Evolutionary conservation across 805 yeast species (phyloP).

Genomic region (Spencermartinsiella europaea): DNA sequence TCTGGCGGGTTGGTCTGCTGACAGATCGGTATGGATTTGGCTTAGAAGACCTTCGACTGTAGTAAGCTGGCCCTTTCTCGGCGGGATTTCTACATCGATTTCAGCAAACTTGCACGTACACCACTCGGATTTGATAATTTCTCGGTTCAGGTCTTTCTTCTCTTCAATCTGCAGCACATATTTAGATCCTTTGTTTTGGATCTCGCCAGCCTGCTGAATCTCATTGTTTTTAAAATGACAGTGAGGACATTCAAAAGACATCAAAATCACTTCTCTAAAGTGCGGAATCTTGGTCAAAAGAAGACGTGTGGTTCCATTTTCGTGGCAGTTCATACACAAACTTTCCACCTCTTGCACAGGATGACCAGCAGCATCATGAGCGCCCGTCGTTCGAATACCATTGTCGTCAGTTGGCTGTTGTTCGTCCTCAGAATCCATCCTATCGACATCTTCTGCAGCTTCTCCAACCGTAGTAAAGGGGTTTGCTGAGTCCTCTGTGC

Average conservation of each 20-base stretch:
- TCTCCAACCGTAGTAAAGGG: conserved; percentile 41
- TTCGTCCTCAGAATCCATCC: neutral
- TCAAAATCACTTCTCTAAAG: conserved; percentile 82
- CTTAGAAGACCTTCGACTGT: conserved; percentile 83
- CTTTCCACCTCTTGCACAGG: conserved; percentile 96
- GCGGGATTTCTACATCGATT: conserved; percentile 90
- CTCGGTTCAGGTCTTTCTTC: conserved; percentile 75
- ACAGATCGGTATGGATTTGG: conserved; percentile 79
- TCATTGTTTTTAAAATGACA: conserved; percentile 89
- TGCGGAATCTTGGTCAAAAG: conserved; percentile 85
- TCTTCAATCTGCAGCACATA: conserved; percentile 64
- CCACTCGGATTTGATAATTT: conserved; percentile 85
- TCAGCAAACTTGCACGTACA: conserved; percentile 77
- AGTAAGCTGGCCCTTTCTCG: conserved; percentile 88
- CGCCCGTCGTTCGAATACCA: conserved; percentile 54
- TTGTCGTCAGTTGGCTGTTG: conserved; percentile 3
- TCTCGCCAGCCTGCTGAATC: conserved; percentile 90
- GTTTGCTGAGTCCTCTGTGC: neutral
- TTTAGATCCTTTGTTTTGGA: conserved; percentile 82
- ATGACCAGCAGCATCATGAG: conserved; percentile 78
- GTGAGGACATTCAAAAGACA: conserved; percentile 95
- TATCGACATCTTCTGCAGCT: conserved; percentile 44
- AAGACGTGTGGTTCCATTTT: conserved; percentile 78
- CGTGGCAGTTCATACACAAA: conserved; percentile 90
- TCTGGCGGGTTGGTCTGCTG: conserved; percentile 76